Percentiles rank a stretch among this genome's conserved stretches.
Evolutionary conservation across 2,329 filamentous ascomycete genomes (phyloP).

Genomic region (Penicillium sp.): DNA sequence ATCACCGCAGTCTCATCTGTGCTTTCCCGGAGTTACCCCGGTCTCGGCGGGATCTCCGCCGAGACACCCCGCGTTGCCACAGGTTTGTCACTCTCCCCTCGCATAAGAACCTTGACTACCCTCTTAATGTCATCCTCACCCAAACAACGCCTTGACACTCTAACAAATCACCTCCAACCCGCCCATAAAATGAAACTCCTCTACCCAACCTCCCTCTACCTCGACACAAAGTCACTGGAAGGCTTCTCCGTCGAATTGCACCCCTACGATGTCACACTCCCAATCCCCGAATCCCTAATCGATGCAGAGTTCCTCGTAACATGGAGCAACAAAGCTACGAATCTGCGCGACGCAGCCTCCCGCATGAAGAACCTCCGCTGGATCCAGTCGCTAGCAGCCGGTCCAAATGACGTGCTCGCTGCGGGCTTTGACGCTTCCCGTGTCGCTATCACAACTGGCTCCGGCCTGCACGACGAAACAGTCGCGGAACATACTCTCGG

Average conservation of each 20-base stretch:
- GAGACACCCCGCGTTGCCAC: conserved; percentile 2
- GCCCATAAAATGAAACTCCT: conserved; percentile 55
- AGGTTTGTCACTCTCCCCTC: neutral
- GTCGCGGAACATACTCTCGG: conserved; percentile 64
- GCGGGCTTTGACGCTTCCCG: conserved; percentile 57
- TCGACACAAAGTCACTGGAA: conserved; percentile 55
- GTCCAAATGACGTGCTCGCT: conserved; percentile 62
- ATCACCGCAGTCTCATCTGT: neutral
- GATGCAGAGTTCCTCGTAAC: conserved; percentile 62
- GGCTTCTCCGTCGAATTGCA: conserved; percentile 59
- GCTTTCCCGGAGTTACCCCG: neutral
- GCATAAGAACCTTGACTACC: neutral
- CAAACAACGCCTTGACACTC: neutral
- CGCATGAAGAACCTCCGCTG: conserved; percentile 58
- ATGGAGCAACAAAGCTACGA: conserved; percentile 58
- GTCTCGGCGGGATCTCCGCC: conserved; percentile 6
- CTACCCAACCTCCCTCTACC: conserved; percentile 61
- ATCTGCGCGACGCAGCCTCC: conserved; percentile 57
- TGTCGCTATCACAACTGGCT: conserved; percentile 58
- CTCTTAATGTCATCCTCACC: conserved; percentile 6
- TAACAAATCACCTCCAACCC: neutral
- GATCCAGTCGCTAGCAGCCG: conserved; percentile 66
- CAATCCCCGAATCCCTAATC: conserved; percentile 55
- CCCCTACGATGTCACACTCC: conserved; percentile 57
- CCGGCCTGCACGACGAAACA: conserved; percentile 62